Base-by-base conservation (phyloP, 345 rosid species). In the Aegle marmelos region DNA sequence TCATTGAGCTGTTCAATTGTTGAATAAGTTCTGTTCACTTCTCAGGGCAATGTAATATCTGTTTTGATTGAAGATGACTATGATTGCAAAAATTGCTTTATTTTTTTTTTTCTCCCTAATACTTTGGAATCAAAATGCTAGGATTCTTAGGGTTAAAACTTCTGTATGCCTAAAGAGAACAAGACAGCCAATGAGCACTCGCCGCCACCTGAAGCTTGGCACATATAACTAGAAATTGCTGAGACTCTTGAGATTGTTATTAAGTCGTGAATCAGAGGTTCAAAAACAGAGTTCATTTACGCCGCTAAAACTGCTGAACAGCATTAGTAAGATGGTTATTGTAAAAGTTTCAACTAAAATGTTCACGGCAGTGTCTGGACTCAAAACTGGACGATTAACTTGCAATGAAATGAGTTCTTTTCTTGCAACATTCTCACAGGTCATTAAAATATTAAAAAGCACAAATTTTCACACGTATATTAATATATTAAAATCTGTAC, bases 11-110 rank as follows among this genome's bases (percentile, higher is more conserved):
- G 48, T 50, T 50, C 33, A 24, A 25, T 62, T 73, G 27, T 67
- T 17, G 10, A 81, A 56, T 75, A 79, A 76, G 66, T 60, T 13
- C 36, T 34, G 74, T 41, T 68, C n/a, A 53, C 64, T 58, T 50
- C 34, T 72, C 70, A 76, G 60, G 77, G 54, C 82, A 74, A 4
- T 71, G 75, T 56, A 37, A 30, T 25, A 34, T 78, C 73, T 68
- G 5, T 36, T 53, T 62, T 54, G 59, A 61, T 60, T 66, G n/a
- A 58, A 63, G 60, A 63, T 45, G 59, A 45, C 48, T n/a, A 45
- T 48, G 41, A 62, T 45, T 41, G 39, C 77, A 45, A 61, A 74
- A 41, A 17, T 9, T 24, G 30, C n/a, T 64, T 31, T 17, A 31
- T 33, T 17, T 53, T 7, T 53, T 33, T 17, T 53, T 7, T 53